Base-by-base conservation (phyloP, 306 rosid species). In the Quillaja saponaria region DNA sequence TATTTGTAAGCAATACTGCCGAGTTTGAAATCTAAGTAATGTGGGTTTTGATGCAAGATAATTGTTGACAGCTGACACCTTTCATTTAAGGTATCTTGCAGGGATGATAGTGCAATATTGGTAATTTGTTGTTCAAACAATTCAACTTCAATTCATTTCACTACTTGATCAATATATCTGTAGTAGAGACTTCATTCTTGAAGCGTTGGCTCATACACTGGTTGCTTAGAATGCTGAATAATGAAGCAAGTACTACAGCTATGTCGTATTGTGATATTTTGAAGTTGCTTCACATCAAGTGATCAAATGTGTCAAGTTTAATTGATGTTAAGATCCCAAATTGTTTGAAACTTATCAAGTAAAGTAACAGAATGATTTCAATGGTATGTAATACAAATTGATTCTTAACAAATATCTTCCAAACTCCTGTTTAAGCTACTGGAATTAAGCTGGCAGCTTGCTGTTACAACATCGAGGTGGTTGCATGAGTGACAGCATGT, bases 221-320 rank as follows among this genome's bases (percentile, higher is more conserved):
- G 17, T 56, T 57, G 49, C 37, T 35, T 57, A 8, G 8, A 46
- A 57, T 25, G n/a, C n/a, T n/a, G 4, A 51, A 38, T 35, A 25
- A 38, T 20, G 38, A 48, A 55, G 49, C 20, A 38, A 53, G 33
- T 25, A 15, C 50, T 51, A 21, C 19, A n/a, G 68, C 51, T 34
- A 18, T n/a, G 55, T 21, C 39, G 58, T 18, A 34, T 50, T 9
- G 17, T 25, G 12, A 49, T 56, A 39, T 38, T 21, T 25, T 16
- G 0, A 61, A 33, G 20, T 34, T 61, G 41, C 39, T 49, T 8
- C 52, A 34, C 21, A 18, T 54, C 38, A 55, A 35, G 33, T n/a
- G n/a, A n/a, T n/a, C n/a, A n/a, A n/a, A n/a, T n/a, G n/a, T n/a
- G n/a, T n/a, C n/a, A n/a, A n/a, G n/a, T n/a, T n/a, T n/a, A n/a